Evolutionary conservation across 2,329 filamentous ascomycete genomes (phyloP).

Genomic region (Stachybotrys echinatus): DNA sequence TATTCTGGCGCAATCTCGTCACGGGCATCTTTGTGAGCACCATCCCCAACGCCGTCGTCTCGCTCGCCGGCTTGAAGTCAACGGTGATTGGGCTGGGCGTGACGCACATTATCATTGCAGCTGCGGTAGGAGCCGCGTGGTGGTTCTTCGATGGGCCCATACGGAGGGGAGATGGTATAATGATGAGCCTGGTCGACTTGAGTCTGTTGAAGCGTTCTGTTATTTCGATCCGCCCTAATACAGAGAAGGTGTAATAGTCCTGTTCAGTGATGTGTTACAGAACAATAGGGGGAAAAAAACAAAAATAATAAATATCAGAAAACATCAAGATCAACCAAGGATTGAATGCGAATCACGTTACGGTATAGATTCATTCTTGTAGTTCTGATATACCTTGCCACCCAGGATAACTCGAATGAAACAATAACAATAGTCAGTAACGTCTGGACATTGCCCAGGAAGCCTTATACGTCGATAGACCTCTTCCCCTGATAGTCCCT

Average conservation of each 20-base stretch:
- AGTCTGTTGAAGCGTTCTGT: slow-evolving; percentile 13
- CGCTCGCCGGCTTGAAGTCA: slow-evolving; percentile 27
- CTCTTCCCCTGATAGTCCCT: neutral
- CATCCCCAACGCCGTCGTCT: slow-evolving; percentile 30
- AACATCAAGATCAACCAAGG: neutral
- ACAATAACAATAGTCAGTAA: too few relatives aligned
- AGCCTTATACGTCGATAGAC: neutral
- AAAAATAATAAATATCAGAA: neutral
- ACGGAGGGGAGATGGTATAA: slow-evolving; percentile 36
- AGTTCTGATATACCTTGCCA: too few relatives aligned
- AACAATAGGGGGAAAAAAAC: neutral
- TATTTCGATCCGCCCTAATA: neutral
- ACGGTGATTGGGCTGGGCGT: slow-evolving; percentile 35
- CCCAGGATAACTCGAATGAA: too few relatives aligned
- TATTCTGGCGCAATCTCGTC: slow-evolving; percentile 32
- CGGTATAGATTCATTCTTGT: too few relatives aligned
- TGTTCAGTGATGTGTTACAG: too few relatives aligned
- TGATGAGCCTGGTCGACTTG: slow-evolving; percentile 42
- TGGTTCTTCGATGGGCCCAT: slow-evolving; percentile 36
- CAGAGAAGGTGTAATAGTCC: neutral
- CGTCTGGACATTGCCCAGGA: neutral
- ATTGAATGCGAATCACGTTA: too few relatives aligned
- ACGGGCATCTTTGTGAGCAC: slow-evolving; percentile 38
- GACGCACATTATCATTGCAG: slow-evolving; percentile 33
- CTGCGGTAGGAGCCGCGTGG: slow-evolving; percentile 28